Conservation (phyloP, 257 asterid genomes). For the Solanum virginianum region DNA sequence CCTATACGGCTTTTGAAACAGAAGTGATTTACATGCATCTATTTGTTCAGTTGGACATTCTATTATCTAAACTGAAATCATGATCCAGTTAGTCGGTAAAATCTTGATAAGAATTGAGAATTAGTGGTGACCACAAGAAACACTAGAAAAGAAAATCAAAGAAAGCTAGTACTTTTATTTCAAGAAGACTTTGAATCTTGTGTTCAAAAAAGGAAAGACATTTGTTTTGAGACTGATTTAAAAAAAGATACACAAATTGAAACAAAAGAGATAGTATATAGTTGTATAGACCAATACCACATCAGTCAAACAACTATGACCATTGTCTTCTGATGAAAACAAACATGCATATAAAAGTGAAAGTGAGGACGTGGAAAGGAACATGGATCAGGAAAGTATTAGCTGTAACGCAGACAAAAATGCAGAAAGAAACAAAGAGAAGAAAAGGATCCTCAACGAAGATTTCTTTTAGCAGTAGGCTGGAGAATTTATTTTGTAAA, state of each 20-base stretch:
- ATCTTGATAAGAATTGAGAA: background rate
- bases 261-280: background rate
- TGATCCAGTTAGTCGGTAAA: background rate
- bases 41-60: background rate
- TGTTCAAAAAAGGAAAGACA: no score
- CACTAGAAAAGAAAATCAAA: no score
- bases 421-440: background rate
- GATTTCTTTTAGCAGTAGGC: background rate
- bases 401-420: background rate
- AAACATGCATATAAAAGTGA: background rate
- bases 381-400: background rate
- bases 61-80: background rate
- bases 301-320: background rate
- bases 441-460: background rate
- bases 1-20: background rate
- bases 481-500: background rate
- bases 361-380: background rate
- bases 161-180: background rate
- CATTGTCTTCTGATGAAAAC: background rate
- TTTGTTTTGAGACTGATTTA: background rate
- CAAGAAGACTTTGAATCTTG: no score
- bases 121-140: background rate
- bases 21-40: background rate
- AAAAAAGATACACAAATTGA: no score
- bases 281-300: background rate